Evolutionary conservation across 2,329 filamentous ascomycete genomes (phyloP).

Genomic region (Fusarium pseudograminearum): DNA sequence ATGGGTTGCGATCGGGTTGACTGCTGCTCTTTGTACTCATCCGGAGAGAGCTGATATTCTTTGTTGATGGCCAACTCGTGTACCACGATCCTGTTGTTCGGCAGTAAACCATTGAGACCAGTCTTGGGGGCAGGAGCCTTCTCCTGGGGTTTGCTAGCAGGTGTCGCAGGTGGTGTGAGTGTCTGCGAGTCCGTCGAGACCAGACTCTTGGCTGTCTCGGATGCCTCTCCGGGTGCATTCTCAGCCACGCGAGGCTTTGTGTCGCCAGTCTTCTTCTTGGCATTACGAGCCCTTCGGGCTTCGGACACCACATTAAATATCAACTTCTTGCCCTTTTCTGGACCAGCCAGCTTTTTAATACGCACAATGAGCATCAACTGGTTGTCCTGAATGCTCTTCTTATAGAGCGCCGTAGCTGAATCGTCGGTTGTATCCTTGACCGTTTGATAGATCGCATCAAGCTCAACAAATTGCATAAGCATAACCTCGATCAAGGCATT

Average conservation of each 20-base stretch:
- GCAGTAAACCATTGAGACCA: constrained; percentile 68
- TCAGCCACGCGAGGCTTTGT: constrained; percentile 76
- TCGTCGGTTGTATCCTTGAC: constrained; percentile 83
- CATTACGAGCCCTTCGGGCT: constrained; percentile 72
- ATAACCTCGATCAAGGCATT: constrained; percentile 83
- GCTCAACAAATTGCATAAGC: constrained; percentile 86
- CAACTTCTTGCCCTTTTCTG: constrained; percentile 76
- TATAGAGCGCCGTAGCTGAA: constrained; percentile 80
- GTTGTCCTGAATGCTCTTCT: constrained; percentile 83
- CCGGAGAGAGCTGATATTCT: constrained; percentile 77
- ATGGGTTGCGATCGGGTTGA: constrained; percentile 61
- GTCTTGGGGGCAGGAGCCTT: constrained; percentile 54
- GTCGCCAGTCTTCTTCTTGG: constrained; percentile 76
- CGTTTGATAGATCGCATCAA: constrained; percentile 85
- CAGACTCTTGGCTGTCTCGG: constrained; percentile 54
- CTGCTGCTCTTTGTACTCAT: constrained; percentile 70
- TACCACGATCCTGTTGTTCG: constrained; percentile 79
- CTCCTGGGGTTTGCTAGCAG: constrained; percentile 55
- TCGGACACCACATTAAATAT: constrained; percentile 81
- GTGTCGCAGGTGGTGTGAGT: constrained; percentile 66
- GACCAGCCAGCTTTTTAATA: constrained; percentile 81
- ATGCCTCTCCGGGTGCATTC: constrained; percentile 54
- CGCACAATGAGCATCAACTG: constrained; percentile 82
- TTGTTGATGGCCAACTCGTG: constrained; percentile 85
- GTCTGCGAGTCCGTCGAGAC: constrained; percentile 61